Base-by-base conservation (phyloP, 2,329 filamentous ascomycete species). In the Beauveria rudraprayagi region DNA sequence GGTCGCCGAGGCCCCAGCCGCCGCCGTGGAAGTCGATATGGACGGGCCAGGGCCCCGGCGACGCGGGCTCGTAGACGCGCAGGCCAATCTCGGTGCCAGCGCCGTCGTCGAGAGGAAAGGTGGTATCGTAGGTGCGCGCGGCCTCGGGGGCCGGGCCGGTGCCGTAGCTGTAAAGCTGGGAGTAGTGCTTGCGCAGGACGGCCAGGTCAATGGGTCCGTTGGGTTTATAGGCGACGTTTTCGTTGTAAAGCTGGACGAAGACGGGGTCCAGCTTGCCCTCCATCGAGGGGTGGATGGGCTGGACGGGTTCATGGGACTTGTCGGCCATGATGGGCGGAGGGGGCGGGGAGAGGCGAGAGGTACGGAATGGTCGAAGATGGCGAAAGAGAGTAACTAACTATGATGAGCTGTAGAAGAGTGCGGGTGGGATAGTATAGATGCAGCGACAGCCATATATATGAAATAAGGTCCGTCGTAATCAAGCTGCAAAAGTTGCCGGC, bases 11-110 rank as follows among this genome's bases (percentile, higher is more conserved):
- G 0, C 77, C 78, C 74, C 79, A 82, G 30, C 76, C 76, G 24
- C 79, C 79, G 19, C 79, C 79, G 62, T 82, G 78, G 60, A 73
- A 81, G 66, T 80, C 76, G 53, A 81, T 66, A 54, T 80, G 77
- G 4, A 79, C 78, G 0, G 78, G 78, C 69, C 78, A 78, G 0
- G 72, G 72, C 0, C 77, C 76, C 0, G 72, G 63, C 1, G 67
- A 61, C 0, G 70, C 70, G 0, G 78, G 78, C 56, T 76, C 73
- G 66, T 80, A 80, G 22, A 80, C 74, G 7, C 78, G 72, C 2
- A 79, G 70, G 3, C 70, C 66, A 56, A 70, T 61, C 63, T 67
- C 69, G 24, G 60, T 67, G 44, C 66, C 69, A 19, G 60, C 67
- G 43, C 66, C 71, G 54, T 73, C 70, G 50, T 69, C 66, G 40